These are phyloP conservation scores for Camelina neglecta DNA, from an alignment of 345 rosid genomes.

Conservation along the genomic window DNA sequence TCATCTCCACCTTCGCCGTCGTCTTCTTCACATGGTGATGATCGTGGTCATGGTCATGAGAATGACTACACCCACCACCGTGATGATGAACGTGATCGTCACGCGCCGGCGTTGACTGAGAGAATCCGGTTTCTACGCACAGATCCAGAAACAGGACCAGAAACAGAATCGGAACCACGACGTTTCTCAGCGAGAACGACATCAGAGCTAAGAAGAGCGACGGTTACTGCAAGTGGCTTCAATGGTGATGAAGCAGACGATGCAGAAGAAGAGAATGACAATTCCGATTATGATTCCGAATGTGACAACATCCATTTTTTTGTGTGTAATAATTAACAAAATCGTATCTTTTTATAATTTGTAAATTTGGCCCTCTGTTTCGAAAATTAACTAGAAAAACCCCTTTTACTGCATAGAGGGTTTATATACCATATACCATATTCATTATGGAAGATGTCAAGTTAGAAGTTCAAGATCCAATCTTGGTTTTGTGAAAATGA, in stretches of 20 bases:
- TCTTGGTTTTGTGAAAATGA: too few species aligned
- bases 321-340: neutral
- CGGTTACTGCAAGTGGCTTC: conserved; percentile 71
- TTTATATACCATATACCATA: too few species aligned
- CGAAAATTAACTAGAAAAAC: neutral
- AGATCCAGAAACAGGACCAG: conserved; percentile 53
- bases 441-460: too few species aligned
- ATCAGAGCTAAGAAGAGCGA: conserved; percentile 43
- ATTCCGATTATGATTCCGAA: conserved; percentile 81
- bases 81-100: conserved; percentile 52
- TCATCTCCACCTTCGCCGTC: conserved; percentile 38
- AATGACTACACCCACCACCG: conserved; percentile 53
- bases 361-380: conserved; percentile 21
- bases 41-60: conserved; percentile 38
- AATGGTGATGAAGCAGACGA: conserved; percentile 71
- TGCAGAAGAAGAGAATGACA: conserved; percentile 64
- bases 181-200: conserved; percentile 31
- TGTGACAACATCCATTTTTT: conserved; percentile 62
- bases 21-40: conserved; percentile 39
- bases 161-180: conserved; percentile 40
- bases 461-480: too few species aligned
- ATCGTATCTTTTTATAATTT: neutral
- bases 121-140: conserved; percentile 50
- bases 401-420: neutral
- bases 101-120: conserved; percentile 58